Percentiles rank a stretch among this genome's conserved stretches.
phyloP scores from a whole-genome alignment of 345 rosid genomes.

The Eucalyptus pauciflora region DNA sequence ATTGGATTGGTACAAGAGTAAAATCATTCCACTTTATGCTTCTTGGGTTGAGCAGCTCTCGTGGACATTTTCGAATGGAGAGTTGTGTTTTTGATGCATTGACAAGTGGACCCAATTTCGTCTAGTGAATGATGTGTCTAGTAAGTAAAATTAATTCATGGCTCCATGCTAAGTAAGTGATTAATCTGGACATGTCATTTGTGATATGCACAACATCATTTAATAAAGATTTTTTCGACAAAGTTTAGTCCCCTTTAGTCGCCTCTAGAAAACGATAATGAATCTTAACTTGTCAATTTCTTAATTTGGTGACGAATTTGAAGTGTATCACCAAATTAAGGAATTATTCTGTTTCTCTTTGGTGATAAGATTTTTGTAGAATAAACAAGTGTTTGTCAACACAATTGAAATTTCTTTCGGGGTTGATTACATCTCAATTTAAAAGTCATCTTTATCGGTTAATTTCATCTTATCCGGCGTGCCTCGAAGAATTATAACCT shows the following conservation, averaged over 20 bases:
- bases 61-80: slow-evolving; percentile 19
- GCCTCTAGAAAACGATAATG: not conserved
- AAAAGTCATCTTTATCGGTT: not conserved
- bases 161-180: not conserved
- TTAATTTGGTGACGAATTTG: not conserved
- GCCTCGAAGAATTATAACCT: not conserved
- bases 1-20: not conserved
- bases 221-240: not conserved
- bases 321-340: not conserved
- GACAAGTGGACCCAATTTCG: not conserved
- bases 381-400: not conserved
- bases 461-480: not conserved
- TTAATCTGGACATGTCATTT: not conserved
- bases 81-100: not conserved
- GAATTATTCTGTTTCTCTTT: not conserved
- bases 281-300: not conserved
- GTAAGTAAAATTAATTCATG: not conserved
- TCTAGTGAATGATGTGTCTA: not conserved
- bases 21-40: slow-evolving; percentile 9
- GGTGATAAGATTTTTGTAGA: not conserved
- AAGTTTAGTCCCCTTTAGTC: not conserved
- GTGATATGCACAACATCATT: not conserved
- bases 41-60: slow-evolving; percentile 15
- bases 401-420: not conserved
- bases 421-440: not conserved